These are phyloP conservation scores for Skeletonema potamos DNA, from an alignment of 108 stramenopile species.

Conservation along the genomic window DNA sequence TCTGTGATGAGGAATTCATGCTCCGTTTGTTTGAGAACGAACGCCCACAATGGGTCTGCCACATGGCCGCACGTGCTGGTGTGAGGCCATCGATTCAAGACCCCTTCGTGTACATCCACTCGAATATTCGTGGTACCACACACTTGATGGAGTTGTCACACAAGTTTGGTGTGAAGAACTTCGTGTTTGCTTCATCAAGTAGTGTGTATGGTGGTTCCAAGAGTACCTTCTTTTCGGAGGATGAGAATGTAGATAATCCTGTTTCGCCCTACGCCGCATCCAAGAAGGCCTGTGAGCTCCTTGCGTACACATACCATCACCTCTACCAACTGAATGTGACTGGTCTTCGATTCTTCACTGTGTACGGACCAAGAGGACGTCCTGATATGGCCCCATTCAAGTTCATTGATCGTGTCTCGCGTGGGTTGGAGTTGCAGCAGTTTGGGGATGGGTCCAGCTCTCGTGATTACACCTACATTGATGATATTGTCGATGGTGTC, in stretches of 20 bases:
- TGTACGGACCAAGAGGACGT: constrained; percentile 94
- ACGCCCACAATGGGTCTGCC: constrained; percentile 87
- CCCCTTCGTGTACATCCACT: constrained; percentile 97
- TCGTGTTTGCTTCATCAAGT: constrained; percentile 94
- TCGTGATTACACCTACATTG: constrained; percentile 98
- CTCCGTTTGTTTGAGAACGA: constrained; percentile 75
- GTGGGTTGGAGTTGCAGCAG: constrained; percentile 93
- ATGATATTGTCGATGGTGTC: constrained; percentile 98
- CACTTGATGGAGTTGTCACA: constrained; percentile 89
- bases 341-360: constrained; percentile 97
- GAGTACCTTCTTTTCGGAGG: constrained; percentile 89
- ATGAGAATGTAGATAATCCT: constrained; percentile 94
- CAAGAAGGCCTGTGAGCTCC: constrained; percentile 96
- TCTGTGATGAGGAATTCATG: constrained; percentile 91
- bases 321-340: constrained; percentile 92
- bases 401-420: constrained; percentile 93
- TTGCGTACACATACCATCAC: constrained; percentile 97
- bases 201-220: constrained; percentile 96
- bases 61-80: constrained; percentile 96
- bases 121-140: constrained; percentile 95
- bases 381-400: constrained; percentile 99
- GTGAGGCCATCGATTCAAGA: constrained; percentile 94
- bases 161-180: constrained; percentile 87
- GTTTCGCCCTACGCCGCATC: constrained; percentile 97
- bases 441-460: constrained; percentile 95